Evolutionary conservation across 2,329 filamentous ascomycete genomes (phyloP), one percentile per base, ranked within the genome.

Genomic region (Periconia digitata): DNA sequence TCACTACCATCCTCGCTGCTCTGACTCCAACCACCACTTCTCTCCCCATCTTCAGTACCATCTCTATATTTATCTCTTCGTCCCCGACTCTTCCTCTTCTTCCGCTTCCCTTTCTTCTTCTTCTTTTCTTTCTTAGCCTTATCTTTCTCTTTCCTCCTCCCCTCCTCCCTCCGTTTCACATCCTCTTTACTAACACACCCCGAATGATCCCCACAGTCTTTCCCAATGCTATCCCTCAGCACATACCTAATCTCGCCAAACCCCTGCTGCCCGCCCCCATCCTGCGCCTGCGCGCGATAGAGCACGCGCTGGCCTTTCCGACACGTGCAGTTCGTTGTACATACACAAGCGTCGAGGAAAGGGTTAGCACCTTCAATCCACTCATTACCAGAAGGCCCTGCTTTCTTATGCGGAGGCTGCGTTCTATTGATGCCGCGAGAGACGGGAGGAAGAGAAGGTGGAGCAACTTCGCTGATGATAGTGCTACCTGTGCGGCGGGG

Each of bases 271-370:
- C 40, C 47, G 38, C 40, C 42, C 2, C 43, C 47, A 27, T 43
- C 24, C 10, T 46, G 44, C 12, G 38, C 47, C 39, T 49, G 43
- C 16, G 43, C 34, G 32, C 59, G 50, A 47, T 66, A 66, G 10
- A 66, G 23, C 7, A 64, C 61, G 6, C 63, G 56, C 23, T 64
- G 58, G 1, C 63, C 61, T 27, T 64, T 62, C 10, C 63, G 54
- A 45, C 63, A 67, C 2, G 44, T 56, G 41, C 66, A 69, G 13
- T 53, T 52, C 7, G 54, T 62, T 1, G 63, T 65, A 44, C 66
- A 69, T 3, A 50, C 58, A 46, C 66, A 69, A 3, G 61, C 63
- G 37, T 67, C 63, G 1, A 69, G 59, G 32, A 60, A 66, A 1
- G 54, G 40, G 35, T 66, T n/a, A n/a, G n/a, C 51, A 2, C 55